Evolutionary conservation across 805 yeast species (phyloP), one percentile per base, ranked within the genome.

Genomic region (Saccharomycopsis fibuligera): DNA sequence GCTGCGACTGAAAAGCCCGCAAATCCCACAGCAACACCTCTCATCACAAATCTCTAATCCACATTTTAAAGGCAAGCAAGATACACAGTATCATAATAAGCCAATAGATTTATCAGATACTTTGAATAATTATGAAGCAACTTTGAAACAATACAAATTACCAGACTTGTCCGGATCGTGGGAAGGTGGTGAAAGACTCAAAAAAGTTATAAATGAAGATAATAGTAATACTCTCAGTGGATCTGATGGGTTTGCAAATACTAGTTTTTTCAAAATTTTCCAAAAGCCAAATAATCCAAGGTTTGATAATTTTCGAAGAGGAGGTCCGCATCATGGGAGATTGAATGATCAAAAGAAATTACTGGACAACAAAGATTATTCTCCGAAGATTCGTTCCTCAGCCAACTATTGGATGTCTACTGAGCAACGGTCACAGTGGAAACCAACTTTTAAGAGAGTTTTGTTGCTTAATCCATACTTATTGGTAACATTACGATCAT

Each of bases 381-480:
- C 54, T 30, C 63, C 68, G 3, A 68, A 70, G 49, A 72, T 76
- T 35, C 62, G 78, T 44, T 72, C 81, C 14, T 73, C 72, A 49
- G 86, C 86, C 0, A 79, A 80, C 5, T 80, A 79, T 60, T 81
- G 86, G 87, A 75, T 77, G 80, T 73, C 82, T 51, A 69, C 74
- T 50, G 81, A 70, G 59, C 83, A 75, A 51, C 70, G 81, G 51
- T 76, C 75, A 48, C 79, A 77, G 55, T 74, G 87, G 78, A 68
- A 74, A 47, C 86, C 93, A 2, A 70, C 74, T 29, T 57, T 89
- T 9, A 69, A 69, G 47, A 70, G 80, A 40, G 66, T 83, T 24
- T 66, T 90, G 29, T 73, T 86, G 47, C 78, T 79, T 54, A 88
- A 86, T 61, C 90, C 95, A 17, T 82, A 86, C 56, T 73, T 89